Conservation (phyloP, 257 asterid genomes). For the Ehretia macrophylla region DNA sequence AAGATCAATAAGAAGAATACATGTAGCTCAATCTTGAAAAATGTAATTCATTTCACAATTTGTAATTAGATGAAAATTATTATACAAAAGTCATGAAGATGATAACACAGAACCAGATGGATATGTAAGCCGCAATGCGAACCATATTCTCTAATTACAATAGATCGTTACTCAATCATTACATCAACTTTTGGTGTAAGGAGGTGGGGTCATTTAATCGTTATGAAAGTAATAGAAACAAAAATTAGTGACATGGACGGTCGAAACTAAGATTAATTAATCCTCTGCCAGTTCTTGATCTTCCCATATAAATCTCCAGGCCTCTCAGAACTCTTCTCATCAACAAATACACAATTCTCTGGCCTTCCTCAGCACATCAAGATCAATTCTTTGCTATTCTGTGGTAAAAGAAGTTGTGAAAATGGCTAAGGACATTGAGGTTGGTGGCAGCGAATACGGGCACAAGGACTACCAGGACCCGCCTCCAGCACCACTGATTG, state of each 20-base stretch:
- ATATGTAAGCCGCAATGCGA: no score
- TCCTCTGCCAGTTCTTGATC: neutral
- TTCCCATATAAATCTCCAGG: neutral
- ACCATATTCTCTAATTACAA: no score
- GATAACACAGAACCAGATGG: neutral
- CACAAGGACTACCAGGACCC: constrained; percentile 3
- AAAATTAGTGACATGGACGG: constrained; percentile 1
- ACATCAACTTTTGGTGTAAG: no score
- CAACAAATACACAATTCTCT: neutral
- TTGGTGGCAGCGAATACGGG: neutral
- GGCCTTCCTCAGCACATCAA: neutral
- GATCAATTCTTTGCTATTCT: neutral
- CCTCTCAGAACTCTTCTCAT: neutral
- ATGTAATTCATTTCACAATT: no score
- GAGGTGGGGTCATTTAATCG: neutral
- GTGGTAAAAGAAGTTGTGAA: neutral
- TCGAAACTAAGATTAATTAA: neutral
- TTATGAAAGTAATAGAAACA: neutral
- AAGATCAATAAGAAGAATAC: no score
- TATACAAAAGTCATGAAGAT: neutral
- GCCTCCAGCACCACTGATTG: neutral
- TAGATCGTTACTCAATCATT: no score
- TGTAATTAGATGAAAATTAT: neutral
- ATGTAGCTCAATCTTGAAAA: no score
- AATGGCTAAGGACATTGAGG: neutral